Evolutionary conservation across 2,329 filamentous ascomycete genomes (phyloP).

Genomic region (Aspergillus vadensis): DNA sequence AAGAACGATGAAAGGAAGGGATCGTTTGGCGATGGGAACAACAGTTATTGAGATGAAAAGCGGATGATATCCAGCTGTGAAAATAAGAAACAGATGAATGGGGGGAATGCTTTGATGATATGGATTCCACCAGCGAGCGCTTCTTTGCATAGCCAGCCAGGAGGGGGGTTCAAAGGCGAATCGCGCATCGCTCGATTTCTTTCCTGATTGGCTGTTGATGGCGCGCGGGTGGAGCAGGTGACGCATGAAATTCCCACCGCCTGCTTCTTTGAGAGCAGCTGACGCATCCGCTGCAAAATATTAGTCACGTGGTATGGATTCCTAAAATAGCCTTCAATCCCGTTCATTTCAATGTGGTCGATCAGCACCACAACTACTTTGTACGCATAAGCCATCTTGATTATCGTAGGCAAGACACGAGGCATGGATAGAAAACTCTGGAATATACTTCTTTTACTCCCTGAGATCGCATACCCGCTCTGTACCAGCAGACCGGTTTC

Average conservation of each 20-base stretch:
- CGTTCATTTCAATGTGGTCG: not conserved
- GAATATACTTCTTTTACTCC: too few relatives aligned
- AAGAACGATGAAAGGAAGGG: slow-evolving; percentile 1
- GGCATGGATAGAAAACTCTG: too few relatives aligned
- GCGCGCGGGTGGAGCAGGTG: slow-evolving; percentile 7
- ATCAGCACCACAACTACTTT: too few relatives aligned
- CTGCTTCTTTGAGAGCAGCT: not conserved
- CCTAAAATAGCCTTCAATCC: not conserved
- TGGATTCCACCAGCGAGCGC: not conserved
- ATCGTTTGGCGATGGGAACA: not conserved
- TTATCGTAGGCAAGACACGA: too few relatives aligned
- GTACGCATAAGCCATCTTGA: too few relatives aligned
- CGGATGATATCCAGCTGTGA: not conserved
- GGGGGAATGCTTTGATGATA: not conserved
- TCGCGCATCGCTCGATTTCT: not conserved
- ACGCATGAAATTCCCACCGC: slow-evolving; percentile 1
- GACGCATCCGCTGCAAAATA: not conserved
- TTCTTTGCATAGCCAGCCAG: not conserved
- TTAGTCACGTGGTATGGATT: not conserved
- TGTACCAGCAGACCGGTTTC: too few relatives aligned
- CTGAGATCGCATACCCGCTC: too few relatives aligned
- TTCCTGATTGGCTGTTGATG: slow-evolving; percentile 2
- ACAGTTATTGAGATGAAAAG: not conserved
- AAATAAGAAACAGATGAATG: not conserved
- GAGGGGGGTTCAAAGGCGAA: slow-evolving; percentile 1